Conservation (phyloP, 176 grass and related monocot genomes). For the Ananas comosus region DNA sequence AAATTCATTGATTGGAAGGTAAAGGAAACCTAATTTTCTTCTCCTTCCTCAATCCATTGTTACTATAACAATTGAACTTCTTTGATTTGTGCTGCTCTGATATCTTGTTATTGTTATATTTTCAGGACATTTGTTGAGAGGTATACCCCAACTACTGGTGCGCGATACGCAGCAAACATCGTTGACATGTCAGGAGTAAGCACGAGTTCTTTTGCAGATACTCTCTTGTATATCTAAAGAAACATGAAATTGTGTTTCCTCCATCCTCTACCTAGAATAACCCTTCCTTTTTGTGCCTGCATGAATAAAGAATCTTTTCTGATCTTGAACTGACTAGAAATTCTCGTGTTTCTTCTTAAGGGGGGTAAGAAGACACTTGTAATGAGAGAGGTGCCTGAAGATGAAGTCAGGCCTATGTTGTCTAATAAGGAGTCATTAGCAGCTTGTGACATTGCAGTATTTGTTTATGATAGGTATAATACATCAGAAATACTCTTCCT, state of each 20-base stretch:
- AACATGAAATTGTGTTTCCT: background rate
- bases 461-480: constrained; percentile 78
- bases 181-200: constrained; percentile 73
- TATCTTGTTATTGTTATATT: constrained; percentile 2
- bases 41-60: background rate
- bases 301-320: background rate
- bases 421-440: constrained; percentile 79
- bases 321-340: background rate
- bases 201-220: background rate
- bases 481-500: constrained; percentile 2
- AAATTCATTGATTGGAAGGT: constrained; percentile 91
- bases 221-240: background rate
- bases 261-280: background rate
- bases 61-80: background rate
- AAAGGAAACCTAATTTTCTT: background rate
- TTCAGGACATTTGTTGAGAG: constrained; percentile 71
- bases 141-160: constrained; percentile 43
- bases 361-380: constrained; percentile 73
- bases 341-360: constrained; percentile 27
- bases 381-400: constrained; percentile 84
- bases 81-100: background rate
- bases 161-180: constrained; percentile 71
- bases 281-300: background rate
- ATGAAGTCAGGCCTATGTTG: constrained; percentile 56
- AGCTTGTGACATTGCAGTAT: constrained; percentile 71